Evolutionary conservation across 805 yeast species (phyloP).

Genomic region (Yarrowia porcina): DNA sequence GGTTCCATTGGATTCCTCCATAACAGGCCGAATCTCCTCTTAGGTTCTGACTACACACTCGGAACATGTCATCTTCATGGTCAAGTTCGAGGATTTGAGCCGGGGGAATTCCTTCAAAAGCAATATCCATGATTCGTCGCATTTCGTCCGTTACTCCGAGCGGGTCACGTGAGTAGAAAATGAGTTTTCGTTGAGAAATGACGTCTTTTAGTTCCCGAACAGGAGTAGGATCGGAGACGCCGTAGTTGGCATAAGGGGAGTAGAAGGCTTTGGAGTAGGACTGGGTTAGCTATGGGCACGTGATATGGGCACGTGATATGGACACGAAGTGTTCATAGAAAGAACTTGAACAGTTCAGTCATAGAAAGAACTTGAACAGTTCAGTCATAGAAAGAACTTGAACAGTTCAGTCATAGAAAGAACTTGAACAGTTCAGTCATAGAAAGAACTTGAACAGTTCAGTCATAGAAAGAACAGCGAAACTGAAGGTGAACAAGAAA

Average conservation of each 20-base stretch:
- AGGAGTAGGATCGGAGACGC: slow-evolving; percentile 36
- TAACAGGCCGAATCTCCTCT: slow-evolving; percentile 38
- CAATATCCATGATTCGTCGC: slow-evolving; percentile 34
- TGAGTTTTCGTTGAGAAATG: slow-evolving; percentile 34
- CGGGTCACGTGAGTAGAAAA: slow-evolving; percentile 32
- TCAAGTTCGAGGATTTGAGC: slow-evolving; percentile 33
- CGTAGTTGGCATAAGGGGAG: slow-evolving; percentile 36
- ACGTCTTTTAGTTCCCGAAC: slow-evolving; percentile 32
- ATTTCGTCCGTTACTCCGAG: slow-evolving; percentile 34
- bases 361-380: too few species aligned
- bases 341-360: too few species aligned
- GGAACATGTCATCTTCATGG: slow-evolving; percentile 32
- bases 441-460: too few species aligned
- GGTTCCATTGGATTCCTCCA: slow-evolving; percentile 40
- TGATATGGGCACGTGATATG: too few species aligned
- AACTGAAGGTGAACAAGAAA: too few species aligned
- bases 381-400: too few species aligned
- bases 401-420: too few species aligned
- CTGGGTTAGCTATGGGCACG: slow-evolving; percentile 29
- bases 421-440: too few species aligned
- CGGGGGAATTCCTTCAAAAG: slow-evolving; percentile 36
- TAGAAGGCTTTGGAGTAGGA: slow-evolving; percentile 38
- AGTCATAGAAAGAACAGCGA: too few species aligned
- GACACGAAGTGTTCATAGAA: too few species aligned
- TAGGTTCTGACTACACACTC: slow-evolving; percentile 36